Conservation (phyloP, 176 grass and related monocot species). For the Aegilops umbellulata region DNA sequence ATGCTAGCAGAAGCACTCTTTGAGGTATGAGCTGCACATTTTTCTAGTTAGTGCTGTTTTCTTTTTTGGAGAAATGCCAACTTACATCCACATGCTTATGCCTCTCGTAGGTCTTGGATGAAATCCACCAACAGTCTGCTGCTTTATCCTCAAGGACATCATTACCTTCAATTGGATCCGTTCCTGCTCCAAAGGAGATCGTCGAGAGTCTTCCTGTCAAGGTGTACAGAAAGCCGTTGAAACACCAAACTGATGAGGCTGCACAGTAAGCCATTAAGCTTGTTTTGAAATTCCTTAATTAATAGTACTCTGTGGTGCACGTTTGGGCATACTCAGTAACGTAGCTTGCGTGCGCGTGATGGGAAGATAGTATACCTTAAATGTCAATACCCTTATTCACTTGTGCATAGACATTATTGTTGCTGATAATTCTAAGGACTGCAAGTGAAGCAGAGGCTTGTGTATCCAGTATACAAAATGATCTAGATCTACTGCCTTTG, state of each 20-base stretch:
- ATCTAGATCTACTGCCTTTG: not conserved
- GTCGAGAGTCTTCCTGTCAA: slow-evolving; percentile 89
- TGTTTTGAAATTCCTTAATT: slow-evolving; percentile 1
- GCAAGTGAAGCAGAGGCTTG: not conserved
- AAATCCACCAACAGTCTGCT: slow-evolving; percentile 96
- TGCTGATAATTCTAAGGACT: not conserved
- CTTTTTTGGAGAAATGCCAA: slow-evolving; percentile 20
- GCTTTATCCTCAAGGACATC: slow-evolving; percentile 80
- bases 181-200: slow-evolving; percentile 85
- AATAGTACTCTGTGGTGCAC: not conserved
- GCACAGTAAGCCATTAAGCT: slow-evolving; percentile 60
- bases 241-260: slow-evolving; percentile 60
- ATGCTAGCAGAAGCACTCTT: slow-evolving; percentile 97
- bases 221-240: slow-evolving; percentile 63
- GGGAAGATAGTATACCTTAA: not conserved
- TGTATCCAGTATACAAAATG: not conserved
- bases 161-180: slow-evolving; percentile 86
- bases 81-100: slow-evolving; percentile 14
- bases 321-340: not conserved
- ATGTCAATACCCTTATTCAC: not conserved
- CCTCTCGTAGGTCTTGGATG: slow-evolving; percentile 81
- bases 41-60: slow-evolving; percentile 28
- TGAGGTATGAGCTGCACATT: slow-evolving; percentile 54
- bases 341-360: not conserved
- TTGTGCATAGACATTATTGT: slow-evolving; percentile 5